Conservation (phyloP, 2,329 filamentous ascomycete genomes). For the Arthrobotrys entomopaga region DNA sequence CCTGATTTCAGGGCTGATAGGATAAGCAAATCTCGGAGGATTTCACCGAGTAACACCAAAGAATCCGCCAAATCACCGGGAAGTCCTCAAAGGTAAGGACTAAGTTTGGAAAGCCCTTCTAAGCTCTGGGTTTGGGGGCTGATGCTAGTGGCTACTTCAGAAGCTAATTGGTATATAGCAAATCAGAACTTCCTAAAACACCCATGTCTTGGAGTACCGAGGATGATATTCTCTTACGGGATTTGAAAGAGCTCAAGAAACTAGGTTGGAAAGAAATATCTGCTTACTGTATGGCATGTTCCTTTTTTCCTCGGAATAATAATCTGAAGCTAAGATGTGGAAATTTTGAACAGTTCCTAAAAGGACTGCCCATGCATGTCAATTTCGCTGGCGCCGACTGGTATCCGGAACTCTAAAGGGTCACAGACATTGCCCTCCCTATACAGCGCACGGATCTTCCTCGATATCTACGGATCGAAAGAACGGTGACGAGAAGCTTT, state of each 20-base stretch:
- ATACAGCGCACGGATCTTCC: conserved; percentile 13
- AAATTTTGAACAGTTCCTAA: conserved; percentile 56
- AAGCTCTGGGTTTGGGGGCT: not conserved
- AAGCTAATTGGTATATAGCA: conserved; percentile 53
- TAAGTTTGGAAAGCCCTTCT: not conserved
- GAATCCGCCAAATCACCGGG: conserved; percentile 32
- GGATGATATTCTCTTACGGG: conserved; percentile 59
- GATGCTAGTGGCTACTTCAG: not conserved
- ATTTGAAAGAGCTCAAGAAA: conserved; percentile 59
- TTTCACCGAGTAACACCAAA: conserved; percentile 27
- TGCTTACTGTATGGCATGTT: conserved; percentile 58
- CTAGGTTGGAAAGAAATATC: conserved; percentile 60
- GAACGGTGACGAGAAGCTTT: conserved; percentile 21
- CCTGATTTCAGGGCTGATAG: conserved; percentile 28
- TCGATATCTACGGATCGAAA: conserved; percentile 18
- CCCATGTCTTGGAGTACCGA: conserved; percentile 60
- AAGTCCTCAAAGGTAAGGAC: conserved; percentile 46
- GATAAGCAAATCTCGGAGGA: conserved; percentile 39
- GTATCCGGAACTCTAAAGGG: conserved; percentile 59
- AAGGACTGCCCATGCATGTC: conserved; percentile 59
- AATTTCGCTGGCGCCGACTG: conserved; percentile 60
- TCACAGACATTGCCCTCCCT: conserved; percentile 53
- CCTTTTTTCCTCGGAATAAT: not conserved
- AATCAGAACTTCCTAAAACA: conserved; percentile 59
- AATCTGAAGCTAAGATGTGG: not conserved